Base-by-base conservation (phyloP, 192 early-diverging fungal species). In the Backusella psychrophila region DNA sequence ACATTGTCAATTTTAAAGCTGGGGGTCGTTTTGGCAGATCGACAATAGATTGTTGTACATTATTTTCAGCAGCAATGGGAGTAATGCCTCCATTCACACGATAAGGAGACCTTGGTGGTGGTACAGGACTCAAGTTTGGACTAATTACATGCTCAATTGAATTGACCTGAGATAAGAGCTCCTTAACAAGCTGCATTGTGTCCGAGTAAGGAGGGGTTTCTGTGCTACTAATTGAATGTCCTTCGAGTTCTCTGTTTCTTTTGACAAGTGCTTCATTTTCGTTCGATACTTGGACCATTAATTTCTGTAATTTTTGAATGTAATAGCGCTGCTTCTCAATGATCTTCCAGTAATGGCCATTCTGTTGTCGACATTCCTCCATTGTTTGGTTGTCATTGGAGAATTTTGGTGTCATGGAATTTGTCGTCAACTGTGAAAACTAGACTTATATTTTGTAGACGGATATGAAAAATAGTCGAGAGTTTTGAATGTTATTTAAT, bases 341-440 rank as follows among this genome's bases (percentile, higher is more conserved):
- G 73, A 96, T 92, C 81, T 93, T 94, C 94, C 95, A 96, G 29
- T 96, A 89, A 78, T 93, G 92, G 17, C 91, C 92, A 67, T 95
- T 96, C 78, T 96, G 95, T 42, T 44, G 63, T 44, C 36, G 38
- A 29, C 56, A 63, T 63, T 63, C 56, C 23, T 63, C 21, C 56
- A 63, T 63, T 23, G 56, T 63, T 63, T 63, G 56, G 3, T 63
- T 26, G 23, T 63, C 56, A 29, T 29, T 63, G 9, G 56, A 29
- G 26, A 29, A 26, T 63, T 63, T 63, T 63, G 29, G 21, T 63
- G 56, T 63, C 56, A 63, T 63, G 56, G 23, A 29, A 29, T 14
- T 23, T 12, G 23, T 23, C 56, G 8, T 23, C 12, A 63, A 29
- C 26, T 63, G 14, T 63, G 56, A 23, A 63, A 63, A 63, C 56